Conservation (phyloP, 257 asterid genomes). For the Thymus mandschuricus region DNA sequence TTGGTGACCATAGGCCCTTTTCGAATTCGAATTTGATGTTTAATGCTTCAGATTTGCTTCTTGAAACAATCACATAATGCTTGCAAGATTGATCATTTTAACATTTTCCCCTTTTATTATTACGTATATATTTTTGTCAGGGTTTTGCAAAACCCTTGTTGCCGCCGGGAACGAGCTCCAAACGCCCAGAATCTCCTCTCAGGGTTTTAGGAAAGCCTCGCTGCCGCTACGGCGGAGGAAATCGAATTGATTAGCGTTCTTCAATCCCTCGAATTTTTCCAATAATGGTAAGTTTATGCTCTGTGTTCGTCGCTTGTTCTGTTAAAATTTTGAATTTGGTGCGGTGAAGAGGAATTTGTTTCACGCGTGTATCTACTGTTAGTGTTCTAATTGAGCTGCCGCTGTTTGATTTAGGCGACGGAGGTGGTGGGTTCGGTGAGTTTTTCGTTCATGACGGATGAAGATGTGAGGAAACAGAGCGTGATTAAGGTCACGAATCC, state of each 20-base stretch:
- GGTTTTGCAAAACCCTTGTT: conserved; percentile 29
- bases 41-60: no score
- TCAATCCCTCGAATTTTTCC: not conserved
- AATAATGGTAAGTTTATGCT: not conserved
- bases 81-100: no score
- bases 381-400: not conserved
- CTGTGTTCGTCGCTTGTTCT: not conserved
- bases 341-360: not conserved
- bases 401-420: conserved; percentile 20
- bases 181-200: not conserved
- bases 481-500: conserved; percentile 62
- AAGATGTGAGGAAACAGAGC: conserved; percentile 74
- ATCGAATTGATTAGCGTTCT: not conserved
- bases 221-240: no score
- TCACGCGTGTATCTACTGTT: not conserved
- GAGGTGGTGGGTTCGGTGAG: conserved; percentile 66
- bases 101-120: no score
- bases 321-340: no score
- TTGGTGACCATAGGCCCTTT: no score
- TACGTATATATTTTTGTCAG: not conserved
- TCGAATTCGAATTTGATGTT: no score
- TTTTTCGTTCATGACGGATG: conserved; percentile 70
- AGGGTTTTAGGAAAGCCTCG: not conserved
- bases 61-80: no score
- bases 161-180: conserved; percentile 5